Evolutionary conservation across 805 yeast genomes (phyloP), one percentile per base, ranked within the genome.

Genomic region (Pichia sporocuriosa): DNA sequence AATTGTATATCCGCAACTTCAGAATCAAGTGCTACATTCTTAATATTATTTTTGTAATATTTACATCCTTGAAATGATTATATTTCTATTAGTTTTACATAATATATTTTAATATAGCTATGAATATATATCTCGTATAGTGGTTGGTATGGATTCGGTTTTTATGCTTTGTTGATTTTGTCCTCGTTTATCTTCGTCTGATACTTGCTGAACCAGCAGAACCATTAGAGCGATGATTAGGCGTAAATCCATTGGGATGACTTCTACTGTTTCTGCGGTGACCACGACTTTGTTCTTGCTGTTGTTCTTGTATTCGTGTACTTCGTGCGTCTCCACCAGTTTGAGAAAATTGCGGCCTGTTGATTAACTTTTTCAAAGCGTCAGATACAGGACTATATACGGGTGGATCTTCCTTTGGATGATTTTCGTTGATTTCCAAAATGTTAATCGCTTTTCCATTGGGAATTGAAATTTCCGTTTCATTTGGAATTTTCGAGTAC

Each of bases 331-430:
- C 50, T n/a, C 61, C 61, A 4, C 61, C 61, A 6, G 59, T 54
- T 22, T 49, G 53, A n/a, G 58, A 44, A 31, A 53, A 57, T n/a
- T 53, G 59, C 4, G 60, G 58, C 15, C 57, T 43, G 28, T 44
- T 32, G 2, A 53, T 48, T 16, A 48, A 25, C 2, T 40, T 45
- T 1, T 53, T 54, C 8, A 46, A 39, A 1, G 50, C 55, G 2
- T 63, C 51, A 9, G 61, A 58, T 20, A 59, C 48, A 35, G 58
- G 65, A 1, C 65, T 52, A 43, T 67, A 67, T 6, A 57, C 58
- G 2, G 71, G 71, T 3, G 70, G 70, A 5, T 59, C 62, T 31
- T 56, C 63, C 19, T 42, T 47, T 0, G 59, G 59, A 7, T 46
- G 42, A 13, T 30, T 38, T 16, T 57, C 61, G 32, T 56, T 55